These are phyloP conservation scores for Persicaria tinctoria DNA, from an alignment of 148 eudicot species.

Conservation along the genomic window DNA sequence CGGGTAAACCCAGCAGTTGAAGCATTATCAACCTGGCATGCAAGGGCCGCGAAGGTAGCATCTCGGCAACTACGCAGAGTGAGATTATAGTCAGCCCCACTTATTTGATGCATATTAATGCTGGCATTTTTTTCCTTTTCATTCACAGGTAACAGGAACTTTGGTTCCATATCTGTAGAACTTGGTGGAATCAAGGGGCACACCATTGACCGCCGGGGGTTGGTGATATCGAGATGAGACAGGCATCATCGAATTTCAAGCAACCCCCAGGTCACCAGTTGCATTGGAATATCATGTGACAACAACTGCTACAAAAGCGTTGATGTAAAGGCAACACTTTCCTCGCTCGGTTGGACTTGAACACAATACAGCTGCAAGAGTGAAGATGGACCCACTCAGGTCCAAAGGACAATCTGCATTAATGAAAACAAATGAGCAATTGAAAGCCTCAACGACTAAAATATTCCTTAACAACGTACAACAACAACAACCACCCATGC, in stretches of 20 bases:
- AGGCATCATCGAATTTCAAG: conserved; percentile 45
- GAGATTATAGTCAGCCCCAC: too few relatives aligned
- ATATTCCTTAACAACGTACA: background rate
- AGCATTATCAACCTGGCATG: too few relatives aligned
- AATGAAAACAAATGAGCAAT: background rate
- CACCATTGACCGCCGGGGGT: conserved; percentile 60
- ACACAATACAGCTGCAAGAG: conserved; percentile 64
- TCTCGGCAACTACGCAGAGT: too few relatives aligned
- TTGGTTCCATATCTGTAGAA: conserved; percentile 84
- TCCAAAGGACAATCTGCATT: conserved; percentile 89
- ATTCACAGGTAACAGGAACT: conserved; percentile 68
- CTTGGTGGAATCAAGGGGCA: conserved; percentile 52
- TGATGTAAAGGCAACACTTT: conserved; percentile 85
- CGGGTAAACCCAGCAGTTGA: too few relatives aligned
- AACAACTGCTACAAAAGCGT: conserved; percentile 70
- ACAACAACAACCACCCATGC: too few relatives aligned
- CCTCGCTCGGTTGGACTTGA: conserved; percentile 51
- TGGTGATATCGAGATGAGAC: conserved; percentile 60
- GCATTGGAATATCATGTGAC: conserved; percentile 66
- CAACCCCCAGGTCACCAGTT: conserved; percentile 55
- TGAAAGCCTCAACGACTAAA: background rate
- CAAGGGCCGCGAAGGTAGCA: too few relatives aligned
- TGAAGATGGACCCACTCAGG: conserved; percentile 60
- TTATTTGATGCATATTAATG: too few relatives aligned
- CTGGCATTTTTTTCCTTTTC: conserved; percentile 46